These are phyloP conservation scores for Ogataea parapolymorpha DNA, from an alignment of 805 yeast genomes.

Conservation along the genomic window DNA sequence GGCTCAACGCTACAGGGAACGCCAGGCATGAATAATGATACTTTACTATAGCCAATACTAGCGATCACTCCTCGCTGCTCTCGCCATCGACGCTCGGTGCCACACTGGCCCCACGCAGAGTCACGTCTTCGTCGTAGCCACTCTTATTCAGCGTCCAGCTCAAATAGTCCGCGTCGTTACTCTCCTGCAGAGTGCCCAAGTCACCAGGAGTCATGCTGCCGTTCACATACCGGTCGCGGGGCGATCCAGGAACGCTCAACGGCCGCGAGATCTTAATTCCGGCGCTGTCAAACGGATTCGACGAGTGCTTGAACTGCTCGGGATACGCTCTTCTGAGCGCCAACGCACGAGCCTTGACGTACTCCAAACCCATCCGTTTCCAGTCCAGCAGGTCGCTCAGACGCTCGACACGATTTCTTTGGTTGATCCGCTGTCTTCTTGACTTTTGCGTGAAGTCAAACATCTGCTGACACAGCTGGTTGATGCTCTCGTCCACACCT, in stretches of 20 bases:
- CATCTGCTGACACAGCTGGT: constrained; percentile 87
- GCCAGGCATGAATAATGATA: constrained; percentile 1
- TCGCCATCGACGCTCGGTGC: constrained; percentile 35
- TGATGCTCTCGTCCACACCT: constrained; percentile 88
- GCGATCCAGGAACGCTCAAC: constrained; percentile 95
- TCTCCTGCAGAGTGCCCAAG: constrained; percentile 93
- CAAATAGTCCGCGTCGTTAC: constrained; percentile 79
- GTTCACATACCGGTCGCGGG: constrained; percentile 59
- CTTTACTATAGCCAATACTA: not conserved
- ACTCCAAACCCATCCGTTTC: constrained; percentile 97
- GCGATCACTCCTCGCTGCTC: constrained; percentile 16
- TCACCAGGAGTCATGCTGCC: constrained; percentile 95
- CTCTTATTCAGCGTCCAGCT: constrained; percentile 49
- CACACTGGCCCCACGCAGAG: constrained; percentile 36
- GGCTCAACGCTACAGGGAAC: constrained; percentile 15
- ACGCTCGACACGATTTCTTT: constrained; percentile 95
- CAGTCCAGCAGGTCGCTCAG: constrained; percentile 90
- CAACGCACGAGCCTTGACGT: constrained; percentile 89
- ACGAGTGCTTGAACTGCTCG: constrained; percentile 57
- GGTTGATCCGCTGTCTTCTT: constrained; percentile 95
- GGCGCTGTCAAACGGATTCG: constrained; percentile 37
- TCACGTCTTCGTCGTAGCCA: constrained; percentile 35
- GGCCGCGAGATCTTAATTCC: constrained; percentile 82
- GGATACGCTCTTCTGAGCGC: constrained; percentile 94
- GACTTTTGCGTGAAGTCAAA: constrained; percentile 83